Evolutionary conservation across 225 moss, liverwort and hornwort species (phyloP), one percentile per base, ranked within the genome.

Genomic region (Pleurozium schreberi): DNA sequence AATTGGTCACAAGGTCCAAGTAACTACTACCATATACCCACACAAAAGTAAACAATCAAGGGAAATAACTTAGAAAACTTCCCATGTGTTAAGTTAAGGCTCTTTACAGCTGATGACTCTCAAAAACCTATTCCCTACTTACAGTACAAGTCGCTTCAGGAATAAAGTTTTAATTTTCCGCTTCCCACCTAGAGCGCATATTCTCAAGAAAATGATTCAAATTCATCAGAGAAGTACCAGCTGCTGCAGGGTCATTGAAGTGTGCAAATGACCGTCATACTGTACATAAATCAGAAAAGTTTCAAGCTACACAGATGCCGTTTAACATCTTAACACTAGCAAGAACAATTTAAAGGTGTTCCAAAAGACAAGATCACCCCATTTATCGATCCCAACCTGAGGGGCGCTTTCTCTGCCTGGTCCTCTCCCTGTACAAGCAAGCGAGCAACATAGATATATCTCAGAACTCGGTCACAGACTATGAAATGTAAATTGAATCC

Each of bases 371-470:
- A 68, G 68, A 40, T 87, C 45, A 36, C 76, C 34, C 67, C 66
- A 71, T 68, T 95, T 82, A 98, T 90, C 96, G 94, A 91, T 96
- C 98, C 98, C 96, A 98, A 84, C 98, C 98, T 42, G 98, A 98
- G 22, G 96, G 98, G 52, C 98, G 96, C 75, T 94, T 93, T 92
- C 98, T 94, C 89, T 93, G 94, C 88, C 96, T 91, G 49, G 85
- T 89, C 88, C 89, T 94, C 73, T 94, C 93, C 88, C 92, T 93
- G 92, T 60, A 86, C 63, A 89, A 90, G 86, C 85, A 90, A 85
- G 84, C 49, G 40, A 84, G 83, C 66, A 80, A 88, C 52, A 38
- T 22, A 38, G 83, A 64, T 40, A 65, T 23, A 79, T 86, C 83
- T 89, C 70, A 92, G 83, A 87, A 87, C 49, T 59, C 31, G 38